Base-by-base conservation (phyloP, 108 stramenopile genomes). In the Skeletonema costatum region DNA sequence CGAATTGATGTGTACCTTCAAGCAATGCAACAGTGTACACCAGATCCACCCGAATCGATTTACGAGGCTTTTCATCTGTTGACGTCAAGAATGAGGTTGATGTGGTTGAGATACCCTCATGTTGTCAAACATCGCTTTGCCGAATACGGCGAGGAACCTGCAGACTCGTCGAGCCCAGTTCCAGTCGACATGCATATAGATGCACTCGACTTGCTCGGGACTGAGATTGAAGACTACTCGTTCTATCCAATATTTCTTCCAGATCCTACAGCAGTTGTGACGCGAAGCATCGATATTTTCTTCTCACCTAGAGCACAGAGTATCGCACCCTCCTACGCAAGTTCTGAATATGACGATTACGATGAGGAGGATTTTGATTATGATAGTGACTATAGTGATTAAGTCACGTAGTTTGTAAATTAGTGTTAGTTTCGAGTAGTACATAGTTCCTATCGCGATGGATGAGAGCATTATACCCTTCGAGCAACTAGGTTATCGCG, bases 1-100 rank as follows among this genome's bases (percentile, higher is more conserved):
- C 61, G 73, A 9, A 66, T 74, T 5, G 73, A 81, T 33, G 68
- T 74, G 3, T 81, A 74, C 53, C 32, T 81, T 21, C 66, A 68
- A 59, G 80, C 80, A 0, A 63, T 81, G 61, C 32, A 69, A 30
- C 67, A 74, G 41, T 81, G 80, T 48, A 74, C 80, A n/a, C 80
- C 80, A 11, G 32, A 69, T 1, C 62, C 74, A 2, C 80, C 80
- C 36, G 53, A 58, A 31, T 17, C 30, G 2, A 74, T 81, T 33
- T 29, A 59, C 25, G 56, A 70, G 36, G 39, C 69, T 21, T 81
- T 74, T 32, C 25, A 67, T 38, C 64, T 65, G 4, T 50, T 74
- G 9, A 32, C 68, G 3, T 41, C 56, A 21, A 60, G 69, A 58
- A 62, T 81, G 35, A 68, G 42, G 31, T 32, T 17, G 30, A 74